Evolutionary conservation across 768 basidiomycete genomes (phyloP).

Genomic region (Aureoboletus auriporus): DNA sequence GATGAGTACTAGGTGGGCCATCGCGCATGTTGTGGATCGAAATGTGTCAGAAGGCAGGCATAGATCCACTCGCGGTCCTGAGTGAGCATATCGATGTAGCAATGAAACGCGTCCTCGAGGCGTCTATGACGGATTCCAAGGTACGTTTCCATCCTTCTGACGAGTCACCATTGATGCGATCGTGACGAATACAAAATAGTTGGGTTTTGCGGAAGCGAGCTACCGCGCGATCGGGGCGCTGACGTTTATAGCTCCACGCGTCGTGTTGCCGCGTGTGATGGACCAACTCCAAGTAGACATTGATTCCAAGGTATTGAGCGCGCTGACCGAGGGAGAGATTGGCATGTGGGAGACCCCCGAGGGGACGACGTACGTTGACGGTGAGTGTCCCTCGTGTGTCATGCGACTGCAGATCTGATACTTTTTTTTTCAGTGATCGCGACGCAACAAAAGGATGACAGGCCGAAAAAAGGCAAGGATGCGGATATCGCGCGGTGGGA

Average conservation of each 20-base stretch:
- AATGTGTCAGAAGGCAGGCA: conserved; percentile 60
- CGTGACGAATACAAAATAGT: conserved; percentile 19
- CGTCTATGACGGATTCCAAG: conserved; percentile 43
- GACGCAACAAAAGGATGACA: conserved; percentile 49
- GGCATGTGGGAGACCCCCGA: conserved; percentile 85
- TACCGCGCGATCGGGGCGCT: conserved; percentile 73
- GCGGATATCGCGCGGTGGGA: conserved; percentile 95
- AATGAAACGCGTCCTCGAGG: conserved; percentile 46
- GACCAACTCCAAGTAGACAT: conserved; percentile 65
- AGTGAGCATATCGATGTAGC: conserved; percentile 46
- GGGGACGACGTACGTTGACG: conserved; percentile 78
- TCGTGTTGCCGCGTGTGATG: conserved; percentile 65
- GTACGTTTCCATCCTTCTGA: conserved; percentile 25
- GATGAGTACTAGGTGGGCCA: conserved; percentile 11
- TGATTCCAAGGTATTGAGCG: conserved; percentile 50
- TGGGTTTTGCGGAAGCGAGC: conserved; percentile 60
- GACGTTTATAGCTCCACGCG: conserved; percentile 71
- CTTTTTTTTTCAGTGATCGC: conserved; percentile 49
- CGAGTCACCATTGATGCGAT: too few relatives aligned
- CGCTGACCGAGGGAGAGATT: conserved; percentile 68
- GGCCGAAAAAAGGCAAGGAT: conserved; percentile 73
- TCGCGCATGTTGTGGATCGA: conserved; percentile 63
- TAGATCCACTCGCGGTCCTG: conserved; percentile 66
- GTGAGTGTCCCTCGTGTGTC: conserved; percentile 33
- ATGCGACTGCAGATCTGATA: too few relatives aligned